Evolutionary conservation across 2,329 filamentous ascomycete genomes (phyloP), one percentile per base, ranked within the genome.

Genomic region (Pyrenochaeta sp.): DNA sequence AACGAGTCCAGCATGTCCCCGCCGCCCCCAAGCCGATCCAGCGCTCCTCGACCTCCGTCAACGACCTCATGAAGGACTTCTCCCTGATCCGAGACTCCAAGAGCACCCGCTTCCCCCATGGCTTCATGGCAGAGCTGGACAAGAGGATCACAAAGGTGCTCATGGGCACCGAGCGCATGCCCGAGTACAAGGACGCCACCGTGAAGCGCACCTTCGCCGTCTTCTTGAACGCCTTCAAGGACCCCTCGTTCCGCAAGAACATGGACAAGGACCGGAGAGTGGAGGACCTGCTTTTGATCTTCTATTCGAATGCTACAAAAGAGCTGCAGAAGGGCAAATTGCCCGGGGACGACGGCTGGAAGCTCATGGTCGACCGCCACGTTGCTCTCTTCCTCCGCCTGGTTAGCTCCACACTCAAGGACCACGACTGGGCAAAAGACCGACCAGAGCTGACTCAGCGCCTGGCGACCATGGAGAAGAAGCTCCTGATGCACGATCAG

Each of bases 191-290:
- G 65, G 94, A 99, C 76, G 80, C 89, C n/a, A 79, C 87, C 18
- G 87, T 99, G 54, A 96, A 96, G 75, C 83, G 93, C 50, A 95
- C 90, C 2, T 99, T 99, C 74, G 94, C 90, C 41, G 89, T 90
- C 55, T 96, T 96, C 53, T 87, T 96, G 68, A 96, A 93, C 46
- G 88, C 90, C 43, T 89, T 99, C 69, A 96, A 93, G 59, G 90
- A 95, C 51, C 86, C 86, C 50, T 85, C 84, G 31, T 96, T 96
- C 65, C 87, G 90, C 57, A 95, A 91, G 75, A 87, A 86, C 46
- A 90, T 96, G 77, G 91, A 96, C 66, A 96, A 96, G 74, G 93
- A 96, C 71, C 84, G 93, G 51, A 87, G 93, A 64, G 87, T 96
- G 15, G 94, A 99, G 72, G 92, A 96, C 53, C 76, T 97, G 37